phyloP scores from a whole-genome alignment of 306 rosid genomes.

The Canavalia gladiata region DNA sequence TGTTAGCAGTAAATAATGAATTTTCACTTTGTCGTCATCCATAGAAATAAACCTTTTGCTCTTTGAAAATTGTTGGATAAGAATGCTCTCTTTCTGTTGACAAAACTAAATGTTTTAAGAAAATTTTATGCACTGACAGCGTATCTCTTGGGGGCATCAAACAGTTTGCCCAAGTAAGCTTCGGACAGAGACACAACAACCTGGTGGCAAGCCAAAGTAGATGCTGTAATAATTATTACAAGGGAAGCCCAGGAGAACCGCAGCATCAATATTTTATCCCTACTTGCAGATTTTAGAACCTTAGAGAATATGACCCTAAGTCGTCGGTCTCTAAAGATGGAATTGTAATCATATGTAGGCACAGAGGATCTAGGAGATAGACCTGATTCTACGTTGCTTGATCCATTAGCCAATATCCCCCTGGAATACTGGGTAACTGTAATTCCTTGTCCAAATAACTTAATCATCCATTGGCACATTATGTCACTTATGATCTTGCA shows the following conservation, averaged over 20 bases:
- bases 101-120: constrained; percentile 13
- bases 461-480: constrained; percentile 69
- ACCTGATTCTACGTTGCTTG: constrained; percentile 59
- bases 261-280: constrained; percentile 64
- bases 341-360: constrained; percentile 55
- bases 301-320: constrained; percentile 73
- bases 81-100: constrained; percentile 39
- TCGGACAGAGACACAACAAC: constrained; percentile 69
- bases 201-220: constrained; percentile 77
- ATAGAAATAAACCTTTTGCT: background rate
- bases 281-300: constrained; percentile 71
- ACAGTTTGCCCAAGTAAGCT: constrained; percentile 62
- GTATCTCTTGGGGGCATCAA: constrained; percentile 66
- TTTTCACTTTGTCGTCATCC: constrained; percentile 28
- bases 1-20: constrained; percentile 28
- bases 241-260: constrained; percentile 78
- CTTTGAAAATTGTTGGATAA: constrained; percentile 29
- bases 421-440: constrained; percentile 52
- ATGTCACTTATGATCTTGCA: constrained; percentile 69
- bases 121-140: constrained; percentile 70
- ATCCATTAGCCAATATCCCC: constrained; percentile 55
- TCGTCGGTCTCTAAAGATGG: constrained; percentile 77
- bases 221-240: constrained; percentile 63
- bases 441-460: constrained; percentile 60
- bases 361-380: constrained; percentile 59